Evolutionary conservation across 2,329 filamentous ascomycete species (phyloP), one percentile per base, ranked within the genome.

Genomic region (Pseudopithomyces chartarum): DNA sequence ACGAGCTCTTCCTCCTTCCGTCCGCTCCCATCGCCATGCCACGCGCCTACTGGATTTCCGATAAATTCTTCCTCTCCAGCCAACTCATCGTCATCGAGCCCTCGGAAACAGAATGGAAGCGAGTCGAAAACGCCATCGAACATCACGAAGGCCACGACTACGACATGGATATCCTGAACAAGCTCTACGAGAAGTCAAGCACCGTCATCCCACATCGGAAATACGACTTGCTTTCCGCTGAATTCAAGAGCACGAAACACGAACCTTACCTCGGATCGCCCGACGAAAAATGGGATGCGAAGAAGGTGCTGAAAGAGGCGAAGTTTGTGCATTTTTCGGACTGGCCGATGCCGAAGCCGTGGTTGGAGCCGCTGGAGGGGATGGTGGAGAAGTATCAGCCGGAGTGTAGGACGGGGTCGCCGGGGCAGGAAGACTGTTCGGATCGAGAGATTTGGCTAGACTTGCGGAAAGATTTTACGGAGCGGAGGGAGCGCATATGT

Each of bases 1-100:
- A 90, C 59, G 87, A 90, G 47, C 79, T 90, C 0, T 90, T 91
- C 71, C 79, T 88, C 22, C 74, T 87, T 0, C 88, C 87, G 0
- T 70, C 78, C 0, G 77, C 81, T 0, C 77, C 82, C 0, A 80
- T 87, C 1, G 87, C 87, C 1, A 87, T 90, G 82, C 86, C 88
- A 0, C 82, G 85, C n/a, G 88, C 87, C 1, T 90, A 90, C 69
- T 90, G 88, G 87, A 77, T 83, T 2, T 2, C 13, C 6, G 82
- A 84, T 0, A 49, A 57, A 2, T 53, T 51, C 29, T 62, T 56
- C 47, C 77, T 90, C 3, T 84, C 84, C 0, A 85, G 83, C 2
- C 80, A 85, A 19, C 60, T 89, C 26, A 78, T 88, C 60, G 79
- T 89, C 3, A 73, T 88, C 48, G 76, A 85, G 48, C 87, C 88